Base-by-base conservation (phyloP, 805 yeast species). In the Jamesozyma spencerorum region DNA sequence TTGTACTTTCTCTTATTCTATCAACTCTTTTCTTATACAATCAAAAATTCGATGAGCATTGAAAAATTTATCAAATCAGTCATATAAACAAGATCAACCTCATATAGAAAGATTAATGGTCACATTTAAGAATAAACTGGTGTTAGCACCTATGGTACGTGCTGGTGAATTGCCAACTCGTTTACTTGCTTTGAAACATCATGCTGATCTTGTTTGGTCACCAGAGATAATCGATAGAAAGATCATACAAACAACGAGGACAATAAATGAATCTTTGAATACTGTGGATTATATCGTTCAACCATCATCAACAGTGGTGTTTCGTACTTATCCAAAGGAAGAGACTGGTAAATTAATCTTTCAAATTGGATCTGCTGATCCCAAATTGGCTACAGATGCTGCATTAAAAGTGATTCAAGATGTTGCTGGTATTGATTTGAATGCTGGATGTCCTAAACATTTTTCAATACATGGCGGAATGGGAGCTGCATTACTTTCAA, bases 401-500 rank as follows among this genome's bases (percentile, higher is more conserved):
- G 97, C 95, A 0, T 64, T 72, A 39, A 70, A 80, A 33, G 84
- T 92, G 3, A 85, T 88, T 7, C 55, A 69, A 1, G 97, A 92
- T 60, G 97, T 92, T 2, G 87, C 77, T 47, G 97, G 94, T 7
- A 82, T 92, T 4, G 98, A 92, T 58, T 71, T 92, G 43, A 92
- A 92, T 60, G 86, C 95, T 22, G 98, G 98, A 4, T 92, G 98
- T 63, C 98, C 98, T 3, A 92, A 90, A 58, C 97, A 87, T 50
- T 92, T 92, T 54, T 83, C 94, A 1, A 72, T 87, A 2, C 98
- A 92, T 60, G 71, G 94, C 0, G 98, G 98, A 1, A 92, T 92
- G 97, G 98, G 98, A 4, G 95, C 97, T 2, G 97, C 95, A 1
- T 66, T 92, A 35, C 66, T 92, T 41, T 67, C 71, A 26, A 85